Evolutionary conservation across 257 asterid genomes (phyloP), one percentile per base, ranked within the genome.

Genomic region (Gardenia jasminoides): DNA sequence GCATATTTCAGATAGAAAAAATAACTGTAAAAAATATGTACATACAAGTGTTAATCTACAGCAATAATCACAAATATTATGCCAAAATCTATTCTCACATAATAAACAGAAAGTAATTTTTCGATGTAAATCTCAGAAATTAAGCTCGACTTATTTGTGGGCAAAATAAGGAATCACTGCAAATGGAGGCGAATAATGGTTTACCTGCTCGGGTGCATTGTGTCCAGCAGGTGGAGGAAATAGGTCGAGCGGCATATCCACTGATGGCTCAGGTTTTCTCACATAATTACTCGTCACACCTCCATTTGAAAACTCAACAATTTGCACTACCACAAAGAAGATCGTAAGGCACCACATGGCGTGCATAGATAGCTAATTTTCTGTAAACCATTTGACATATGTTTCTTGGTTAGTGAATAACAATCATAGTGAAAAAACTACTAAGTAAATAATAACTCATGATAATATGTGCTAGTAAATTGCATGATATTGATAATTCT

Each of bases 121-220:
- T 48, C 19, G 15, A 48, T 0, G 15, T 0, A 48, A 48, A 48
- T 48, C 12, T 48, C 56, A 48, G 10, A 48, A 48, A 48, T 48
- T 48, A 10, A 12, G 15, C 0, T 48, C 16, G 59, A 52, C 59
- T 15, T 7, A 12, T 22, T 52, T 52, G 59, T 52, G 59, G 20
- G 22, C 59, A 15, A 52, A 12, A 0, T 19, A 19, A 52, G 1
- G 6, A 13, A 12, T 52, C 15, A 19, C 15, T 6, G 3, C 28
- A 52, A 52, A 52, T 52, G 59, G 3, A 52, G 52, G 4, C 4
- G 15, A 52, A 1, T n/a, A 71, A 10, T 3, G 17, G n/a, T 10
- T 0, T 56, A 88, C 91, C 82, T 88, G 90, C 67, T 88, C 87
- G 3, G 90, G 88, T 24, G 86, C 85, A 73, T 83, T 88, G 79